Conservation (phyloP, 441 rosid genomes). For the Pelargonium hybrid region DNA sequence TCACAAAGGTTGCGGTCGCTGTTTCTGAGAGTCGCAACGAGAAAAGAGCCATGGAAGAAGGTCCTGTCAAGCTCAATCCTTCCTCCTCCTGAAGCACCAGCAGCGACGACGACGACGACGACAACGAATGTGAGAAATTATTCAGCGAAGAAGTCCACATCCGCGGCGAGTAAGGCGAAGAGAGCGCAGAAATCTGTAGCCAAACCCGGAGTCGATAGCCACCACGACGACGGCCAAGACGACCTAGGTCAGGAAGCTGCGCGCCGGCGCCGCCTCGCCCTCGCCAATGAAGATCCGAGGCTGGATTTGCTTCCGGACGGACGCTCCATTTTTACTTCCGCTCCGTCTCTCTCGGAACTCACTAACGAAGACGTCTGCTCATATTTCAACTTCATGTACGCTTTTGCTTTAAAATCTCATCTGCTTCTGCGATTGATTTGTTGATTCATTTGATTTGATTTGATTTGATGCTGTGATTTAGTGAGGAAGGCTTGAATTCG, state of each 20-base stretch:
- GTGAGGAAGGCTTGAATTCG: slow-evolving; percentile 41
- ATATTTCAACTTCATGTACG: slow-evolving; percentile 71
- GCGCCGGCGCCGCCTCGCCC: slow-evolving; percentile 48
- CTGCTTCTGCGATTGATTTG: neutral
- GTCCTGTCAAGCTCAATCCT: neutral
- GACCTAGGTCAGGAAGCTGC: slow-evolving; percentile 21
- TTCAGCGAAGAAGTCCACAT: neutral
- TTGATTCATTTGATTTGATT: slow-evolving; percentile 3
- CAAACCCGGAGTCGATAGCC: neutral
- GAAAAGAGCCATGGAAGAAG: slow-evolving; percentile 3
- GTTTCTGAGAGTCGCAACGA: slow-evolving; percentile 1
- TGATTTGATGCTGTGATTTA: slow-evolving; percentile 18
- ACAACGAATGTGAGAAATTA: neutral
- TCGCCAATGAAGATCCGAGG: slow-evolving; percentile 55
- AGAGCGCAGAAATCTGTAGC: neutral
- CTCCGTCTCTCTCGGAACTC: slow-evolving; percentile 49
- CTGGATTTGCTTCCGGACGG: slow-evolving; percentile 56
- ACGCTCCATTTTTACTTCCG: slow-evolving; percentile 59
- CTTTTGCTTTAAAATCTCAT: slow-evolving; percentile 4
- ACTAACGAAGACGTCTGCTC: slow-evolving; percentile 45
- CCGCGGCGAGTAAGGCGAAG: neutral
- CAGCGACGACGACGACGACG: neutral
- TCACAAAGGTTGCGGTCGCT: neutral
- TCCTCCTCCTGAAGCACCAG: too few relatives aligned
- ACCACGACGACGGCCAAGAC: neutral